Base-by-base conservation (phyloP, 495 filamentous ascomycete species). In the Penicillium desertorum region DNA sequence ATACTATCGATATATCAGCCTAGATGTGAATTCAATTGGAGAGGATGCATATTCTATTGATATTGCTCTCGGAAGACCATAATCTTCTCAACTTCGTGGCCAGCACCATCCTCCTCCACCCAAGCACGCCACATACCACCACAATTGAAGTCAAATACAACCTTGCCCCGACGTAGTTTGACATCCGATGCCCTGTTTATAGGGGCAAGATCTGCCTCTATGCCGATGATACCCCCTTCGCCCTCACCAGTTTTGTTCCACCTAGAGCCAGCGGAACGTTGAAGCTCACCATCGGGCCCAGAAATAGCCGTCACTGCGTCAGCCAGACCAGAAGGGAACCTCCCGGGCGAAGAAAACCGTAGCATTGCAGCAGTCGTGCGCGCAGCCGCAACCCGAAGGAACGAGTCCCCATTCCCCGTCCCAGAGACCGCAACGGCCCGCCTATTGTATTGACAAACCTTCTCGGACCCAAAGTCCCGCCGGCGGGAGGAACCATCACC, bases 361-460 rank as follows among this genome's bases (percentile, higher is more conserved):
- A 83, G 80, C 54, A 93, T 88, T 1, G 91, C 84, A 12, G 83
- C 87, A 3, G 85, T 83, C 8, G 89, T 91, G 5, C 88, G 81
- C 4, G 79, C 83, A 2, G 91, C 91, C n/a, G 79, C 79, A 17
- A 83, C 72, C 1, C 90, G 85, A 3, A 96, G 80, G 66, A 96
- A 96, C 1, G 90, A 90, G 65, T 96, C 92, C 1, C 92, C 92
- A 59, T 96, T 95, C 4, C 92, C 92, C 0, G 92, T 96, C 1
- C 91, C 91, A 0, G 90, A 94, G 32, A 94, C 73, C 8, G 84
- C 92, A 6, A 92, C 77, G 0, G 85, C 85, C 17, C 84, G 61
- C 56, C 49, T 50, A 4, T 34, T 25, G 50, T 42, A 9, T 30
- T 19, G 51, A 14, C 52, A 47, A 16, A 34, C 43, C 39, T 59